Evolutionary conservation across 1,284 basidiomycete species (phyloP).

Genomic region (Anthracocystis panici-leucophaei): DNA sequence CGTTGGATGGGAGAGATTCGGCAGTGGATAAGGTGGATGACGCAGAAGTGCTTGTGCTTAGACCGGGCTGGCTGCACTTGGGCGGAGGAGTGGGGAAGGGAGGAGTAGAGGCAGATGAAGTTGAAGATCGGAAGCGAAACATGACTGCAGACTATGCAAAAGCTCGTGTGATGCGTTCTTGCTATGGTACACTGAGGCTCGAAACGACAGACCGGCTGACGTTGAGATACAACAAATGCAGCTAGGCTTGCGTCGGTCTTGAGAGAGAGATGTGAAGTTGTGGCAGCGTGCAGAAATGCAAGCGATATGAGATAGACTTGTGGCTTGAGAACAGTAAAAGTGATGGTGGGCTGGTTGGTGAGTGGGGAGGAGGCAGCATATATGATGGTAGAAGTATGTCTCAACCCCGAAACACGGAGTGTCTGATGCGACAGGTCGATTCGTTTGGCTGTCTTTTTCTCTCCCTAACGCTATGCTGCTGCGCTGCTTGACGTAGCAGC

Average conservation of each 20-base stretch:
- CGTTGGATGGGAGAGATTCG: conserved; percentile 18
- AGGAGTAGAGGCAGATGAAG: conserved; percentile 26
- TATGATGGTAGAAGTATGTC: conserved; percentile 43
- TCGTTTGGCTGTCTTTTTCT: conserved; percentile 1
- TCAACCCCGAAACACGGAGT: conserved; percentile 38
- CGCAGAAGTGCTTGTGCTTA: conserved; percentile 17
- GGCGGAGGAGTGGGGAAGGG: conserved; percentile 5
- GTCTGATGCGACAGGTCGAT: conserved; percentile 29
- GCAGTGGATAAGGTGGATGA: conserved; percentile 20
- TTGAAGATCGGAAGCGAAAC: conserved; percentile 44
- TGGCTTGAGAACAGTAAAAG: background rate
- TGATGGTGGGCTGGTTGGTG: conserved; percentile 4
- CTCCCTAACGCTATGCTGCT: background rate
- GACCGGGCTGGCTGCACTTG: conserved; percentile 4
- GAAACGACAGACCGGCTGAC: conserved; percentile 12
- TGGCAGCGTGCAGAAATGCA: background rate
- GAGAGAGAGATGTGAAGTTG: background rate
- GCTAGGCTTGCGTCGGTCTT: background rate
- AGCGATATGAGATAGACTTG: background rate
- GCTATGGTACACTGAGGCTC: conserved; percentile 8
- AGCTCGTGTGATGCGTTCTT: conserved; percentile 29
- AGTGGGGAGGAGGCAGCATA: conserved; percentile 5
- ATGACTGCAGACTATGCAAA: conserved; percentile 13
- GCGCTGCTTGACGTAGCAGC: background rate
- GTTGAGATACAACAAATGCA: conserved; percentile 1